Evolutionary conservation across 352 stramenopile species (phyloP).

Genomic region (Thalassiosira livingstoniorum): DNA sequence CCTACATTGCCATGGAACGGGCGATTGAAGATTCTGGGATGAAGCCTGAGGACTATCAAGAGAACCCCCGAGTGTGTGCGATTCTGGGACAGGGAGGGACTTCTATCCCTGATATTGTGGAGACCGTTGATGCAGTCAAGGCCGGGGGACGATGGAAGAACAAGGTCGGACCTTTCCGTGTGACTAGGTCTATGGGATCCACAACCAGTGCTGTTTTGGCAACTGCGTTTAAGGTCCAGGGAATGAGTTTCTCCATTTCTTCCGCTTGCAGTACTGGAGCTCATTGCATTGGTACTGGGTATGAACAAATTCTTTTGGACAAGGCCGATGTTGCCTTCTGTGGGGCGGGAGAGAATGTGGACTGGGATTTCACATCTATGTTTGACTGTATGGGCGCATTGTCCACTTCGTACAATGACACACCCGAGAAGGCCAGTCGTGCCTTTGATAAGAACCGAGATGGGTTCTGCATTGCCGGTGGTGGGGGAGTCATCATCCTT

Average conservation of each 20-base stretch:
- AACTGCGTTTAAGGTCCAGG: constrained; percentile 87
- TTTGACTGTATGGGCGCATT: constrained; percentile 89
- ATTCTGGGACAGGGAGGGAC: constrained; percentile 88
- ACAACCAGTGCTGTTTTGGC: constrained; percentile 84
- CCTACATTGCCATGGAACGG: constrained; percentile 84
- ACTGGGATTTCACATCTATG: constrained; percentile 88
- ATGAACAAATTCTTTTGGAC: constrained; percentile 86
- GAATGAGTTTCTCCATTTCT: constrained; percentile 84
- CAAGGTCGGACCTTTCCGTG: constrained; percentile 87
- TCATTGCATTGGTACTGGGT: constrained; percentile 87
- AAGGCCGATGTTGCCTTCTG: constrained; percentile 87
- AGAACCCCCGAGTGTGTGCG: constrained; percentile 82
- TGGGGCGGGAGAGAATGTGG: constrained; percentile 84
- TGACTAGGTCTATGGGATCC: constrained; percentile 86
- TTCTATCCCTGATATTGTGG: constrained; percentile 86
- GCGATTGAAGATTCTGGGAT: constrained; percentile 83
- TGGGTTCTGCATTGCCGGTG: constrained; percentile 98
- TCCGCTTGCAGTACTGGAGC: constrained; percentile 86
- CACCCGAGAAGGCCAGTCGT: constrained; percentile 83
- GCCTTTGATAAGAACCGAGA: constrained; percentile 96
- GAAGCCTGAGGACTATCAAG: constrained; percentile 82
- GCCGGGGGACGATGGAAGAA: constrained; percentile 85
- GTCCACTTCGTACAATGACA: constrained; percentile 94
- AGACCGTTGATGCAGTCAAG: constrained; percentile 84
- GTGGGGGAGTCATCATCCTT: constrained; percentile 89